Percentiles rank a stretch among this genome's conserved stretches.
phyloP scores from a whole-genome alignment of 768 basidiomycete genomes.

The Ephemerocybe angulata region DNA sequence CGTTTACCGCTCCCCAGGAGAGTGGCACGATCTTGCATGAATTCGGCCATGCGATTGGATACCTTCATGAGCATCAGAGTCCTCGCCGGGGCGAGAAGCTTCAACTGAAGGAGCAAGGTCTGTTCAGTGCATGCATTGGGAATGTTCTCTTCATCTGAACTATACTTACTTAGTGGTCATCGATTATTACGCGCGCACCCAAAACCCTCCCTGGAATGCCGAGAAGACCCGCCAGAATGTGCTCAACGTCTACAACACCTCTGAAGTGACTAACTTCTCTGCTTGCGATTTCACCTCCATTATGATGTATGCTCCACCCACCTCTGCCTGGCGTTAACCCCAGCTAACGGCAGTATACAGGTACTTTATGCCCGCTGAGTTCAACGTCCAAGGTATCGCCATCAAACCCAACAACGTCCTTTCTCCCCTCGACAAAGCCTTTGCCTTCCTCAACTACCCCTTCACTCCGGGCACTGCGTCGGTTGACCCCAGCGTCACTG shows the following conservation, averaged over 20 bases:
- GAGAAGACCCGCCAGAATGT: slow-evolving; percentile 11
- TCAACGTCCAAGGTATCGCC: slow-evolving; percentile 11
- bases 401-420: slow-evolving; percentile 15
- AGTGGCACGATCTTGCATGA: slow-evolving; percentile 17
- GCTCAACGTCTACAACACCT: slow-evolving; percentile 11
- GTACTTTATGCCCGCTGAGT: slow-evolving; percentile 19
- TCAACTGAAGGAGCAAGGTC: slow-evolving; percentile 10
- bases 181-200: slow-evolving; percentile 9
- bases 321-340: too few species aligned
- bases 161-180: slow-evolving; percentile 6
- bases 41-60: slow-evolving; percentile 17
- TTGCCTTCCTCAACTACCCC: slow-evolving; percentile 17
- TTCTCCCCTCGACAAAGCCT: slow-evolving; percentile 17
- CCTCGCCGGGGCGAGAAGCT: slow-evolving; percentile 13
- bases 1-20: not conserved
- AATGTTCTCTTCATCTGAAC: not conserved
- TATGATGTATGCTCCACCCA: slow-evolving; percentile 14
- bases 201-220: slow-evolving; percentile 10
- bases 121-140: not conserved
- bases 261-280: slow-evolving; percentile 15
- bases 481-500: not conserved
- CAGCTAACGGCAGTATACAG: slow-evolving; percentile 2
- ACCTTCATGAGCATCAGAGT: slow-evolving; percentile 18
- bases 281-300: slow-evolving; percentile 15
- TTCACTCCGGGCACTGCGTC: not conserved